Conservation (phyloP, 805 yeast genomes). For the Suhomyces prunicola region DNA sequence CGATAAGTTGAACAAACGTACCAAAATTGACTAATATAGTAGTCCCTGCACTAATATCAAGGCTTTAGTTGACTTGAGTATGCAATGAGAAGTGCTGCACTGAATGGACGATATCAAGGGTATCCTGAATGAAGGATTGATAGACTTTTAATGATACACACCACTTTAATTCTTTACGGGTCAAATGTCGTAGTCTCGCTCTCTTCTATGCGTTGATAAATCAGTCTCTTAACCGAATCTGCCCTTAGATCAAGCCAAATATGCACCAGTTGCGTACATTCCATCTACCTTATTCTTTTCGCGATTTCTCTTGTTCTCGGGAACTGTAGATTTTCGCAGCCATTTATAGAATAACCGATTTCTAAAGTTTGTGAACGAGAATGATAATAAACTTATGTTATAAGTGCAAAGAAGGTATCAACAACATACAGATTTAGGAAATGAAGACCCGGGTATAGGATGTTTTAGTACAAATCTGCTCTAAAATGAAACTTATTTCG, state of each 20-base stretch:
- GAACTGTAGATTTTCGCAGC: neutral
- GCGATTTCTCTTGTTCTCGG: neutral
- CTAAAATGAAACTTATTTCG: too few species aligned
- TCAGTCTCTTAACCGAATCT: too few species aligned
- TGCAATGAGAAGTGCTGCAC: too few species aligned
- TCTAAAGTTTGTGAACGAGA: neutral
- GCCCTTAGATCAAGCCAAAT: too few species aligned
- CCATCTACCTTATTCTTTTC: too few species aligned
- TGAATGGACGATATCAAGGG: neutral
- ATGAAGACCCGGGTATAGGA: too few species aligned
- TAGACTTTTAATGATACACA: neutral
- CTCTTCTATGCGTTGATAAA: neutral
- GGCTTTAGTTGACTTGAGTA: neutral
- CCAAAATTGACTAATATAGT: neutral
- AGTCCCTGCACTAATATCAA: neutral
- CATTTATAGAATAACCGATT: neutral
- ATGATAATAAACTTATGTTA: neutral
- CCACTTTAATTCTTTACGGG: neutral
- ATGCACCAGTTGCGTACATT: neutral
- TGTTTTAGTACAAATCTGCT: too few species aligned
- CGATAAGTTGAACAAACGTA: constrained; percentile 36
- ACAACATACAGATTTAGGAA: too few species aligned
- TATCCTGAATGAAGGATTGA: neutral
- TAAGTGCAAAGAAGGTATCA: too few species aligned
- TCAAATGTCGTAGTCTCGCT: neutral